A percentile compares a stretch with the other conserved stretches of the same genome.
phyloP scores from a whole-genome alignment of 139 green algal genomes.

The Asterochloris sp. region DNA sequence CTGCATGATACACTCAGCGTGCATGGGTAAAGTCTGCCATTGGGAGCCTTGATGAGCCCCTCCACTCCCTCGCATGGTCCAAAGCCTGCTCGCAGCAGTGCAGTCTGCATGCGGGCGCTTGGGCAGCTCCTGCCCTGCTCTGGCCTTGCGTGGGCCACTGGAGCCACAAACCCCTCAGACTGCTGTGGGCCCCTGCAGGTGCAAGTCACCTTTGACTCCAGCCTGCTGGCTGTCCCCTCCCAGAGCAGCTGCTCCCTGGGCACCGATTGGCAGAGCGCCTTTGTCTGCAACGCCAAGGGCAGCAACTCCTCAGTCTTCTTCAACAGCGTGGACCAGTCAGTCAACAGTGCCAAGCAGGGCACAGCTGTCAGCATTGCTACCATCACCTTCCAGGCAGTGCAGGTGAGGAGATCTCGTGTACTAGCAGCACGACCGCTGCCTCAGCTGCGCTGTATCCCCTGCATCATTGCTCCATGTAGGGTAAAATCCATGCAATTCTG shows the following conservation, averaged over 20 bases:
- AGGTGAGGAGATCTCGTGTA: not conserved
- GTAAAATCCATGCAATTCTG: no score
- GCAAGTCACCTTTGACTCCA: conserved; percentile 1
- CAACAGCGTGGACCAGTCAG: conserved; percentile 15
- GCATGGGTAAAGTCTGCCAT: no score
- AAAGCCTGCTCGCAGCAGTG: no score
- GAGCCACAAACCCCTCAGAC: not conserved
- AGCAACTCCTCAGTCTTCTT: conserved; percentile 1
- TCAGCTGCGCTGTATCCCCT: no score
- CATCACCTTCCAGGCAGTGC: conserved; percentile 4
- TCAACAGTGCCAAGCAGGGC: not conserved
- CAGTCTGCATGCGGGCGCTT: not conserved
- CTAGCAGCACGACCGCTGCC: no score
- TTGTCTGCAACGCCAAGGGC: conserved; percentile 20
- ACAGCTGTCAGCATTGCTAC: conserved; percentile 11
- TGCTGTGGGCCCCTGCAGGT: not conserved
- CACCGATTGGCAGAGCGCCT: conserved; percentile 6
- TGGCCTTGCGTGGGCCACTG: not conserved
- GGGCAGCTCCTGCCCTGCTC: not conserved
- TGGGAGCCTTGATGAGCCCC: no score
- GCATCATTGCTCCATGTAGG: no score
- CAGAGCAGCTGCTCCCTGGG: conserved; percentile 3
- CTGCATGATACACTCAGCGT: no score
- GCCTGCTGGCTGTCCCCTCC: not conserved
- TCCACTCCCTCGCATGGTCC: no score